These are phyloP conservation scores for Jatropha curcas DNA, from an alignment of 345 rosid species.

Conservation along the genomic window DNA sequence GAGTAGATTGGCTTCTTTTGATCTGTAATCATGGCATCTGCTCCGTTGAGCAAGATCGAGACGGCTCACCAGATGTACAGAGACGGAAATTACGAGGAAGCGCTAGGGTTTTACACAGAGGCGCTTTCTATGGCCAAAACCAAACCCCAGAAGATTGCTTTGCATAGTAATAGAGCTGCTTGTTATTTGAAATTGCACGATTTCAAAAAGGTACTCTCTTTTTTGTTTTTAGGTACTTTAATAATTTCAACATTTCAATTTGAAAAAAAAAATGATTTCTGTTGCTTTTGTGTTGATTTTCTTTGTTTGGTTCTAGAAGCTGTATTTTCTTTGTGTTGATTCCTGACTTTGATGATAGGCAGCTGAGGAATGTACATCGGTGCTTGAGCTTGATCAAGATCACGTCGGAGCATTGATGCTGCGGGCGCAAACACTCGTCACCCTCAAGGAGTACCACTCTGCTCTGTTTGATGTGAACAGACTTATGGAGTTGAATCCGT, in stretches of 20 bases:
- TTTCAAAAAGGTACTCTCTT: conserved; percentile 58
- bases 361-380: conserved; percentile 87
- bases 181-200: conserved; percentile 77
- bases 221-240: no score
- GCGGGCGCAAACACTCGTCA: conserved; percentile 87
- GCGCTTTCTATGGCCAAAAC: conserved; percentile 72
- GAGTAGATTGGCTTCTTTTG: background rate
- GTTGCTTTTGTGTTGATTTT: background rate
- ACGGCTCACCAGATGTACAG: conserved; percentile 81
- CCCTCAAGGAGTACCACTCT: conserved; percentile 78
- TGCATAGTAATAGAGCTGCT: conserved; percentile 95
- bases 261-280: background rate
- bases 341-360: conserved; percentile 47
- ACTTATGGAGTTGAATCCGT: conserved; percentile 78
- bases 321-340: no score
- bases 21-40: conserved; percentile 48
- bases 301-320: no score
- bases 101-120: conserved; percentile 69
- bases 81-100: conserved; percentile 68
- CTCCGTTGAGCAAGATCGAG: conserved; percentile 69
- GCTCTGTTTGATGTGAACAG: conserved; percentile 89
- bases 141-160: conserved; percentile 76
- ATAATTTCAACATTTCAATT: background rate
- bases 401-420: conserved; percentile 94
- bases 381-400: conserved; percentile 84